phyloP scores from a whole-genome alignment of 2,329 filamentous ascomycete genomes.

The Epichloe typhina region DNA sequence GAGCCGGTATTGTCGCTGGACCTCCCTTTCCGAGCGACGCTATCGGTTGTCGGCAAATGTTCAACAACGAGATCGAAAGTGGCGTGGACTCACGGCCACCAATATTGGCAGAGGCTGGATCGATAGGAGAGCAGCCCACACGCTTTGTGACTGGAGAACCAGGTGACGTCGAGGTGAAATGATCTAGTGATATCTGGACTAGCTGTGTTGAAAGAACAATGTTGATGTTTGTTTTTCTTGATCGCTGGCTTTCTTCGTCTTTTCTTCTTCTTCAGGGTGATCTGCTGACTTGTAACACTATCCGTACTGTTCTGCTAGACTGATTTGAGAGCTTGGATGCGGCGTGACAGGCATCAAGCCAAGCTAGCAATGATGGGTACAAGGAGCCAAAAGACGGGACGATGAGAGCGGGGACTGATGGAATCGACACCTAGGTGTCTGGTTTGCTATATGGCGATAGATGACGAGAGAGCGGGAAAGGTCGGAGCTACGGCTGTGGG shows the following conservation, averaged over 20 bases:
- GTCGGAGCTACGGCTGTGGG: not conserved
- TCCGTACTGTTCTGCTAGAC: not conserved
- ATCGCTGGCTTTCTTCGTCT: not conserved
- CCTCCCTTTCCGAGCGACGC: not conserved
- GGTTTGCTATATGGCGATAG: constrained; percentile 1
- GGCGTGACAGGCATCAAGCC: not conserved
- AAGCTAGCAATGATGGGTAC: not conserved
- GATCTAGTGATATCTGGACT: constrained; percentile 1
- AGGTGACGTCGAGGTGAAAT: not conserved
- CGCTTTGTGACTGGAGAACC: not conserved
- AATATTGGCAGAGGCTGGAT: not conserved
- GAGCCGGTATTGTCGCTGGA: not conserved
- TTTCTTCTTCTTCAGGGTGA: not conserved
- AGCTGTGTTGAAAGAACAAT: not conserved
- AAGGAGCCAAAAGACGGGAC: not conserved
- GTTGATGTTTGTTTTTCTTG: not conserved
- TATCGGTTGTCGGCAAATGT: not conserved
- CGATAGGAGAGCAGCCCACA: not conserved
- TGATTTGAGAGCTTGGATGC: not conserved
- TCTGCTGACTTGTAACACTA: not conserved
- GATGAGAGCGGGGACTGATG: not conserved
- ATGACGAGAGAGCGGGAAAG: constrained; percentile 1
- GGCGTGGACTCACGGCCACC: not conserved
- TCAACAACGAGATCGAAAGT: not conserved
- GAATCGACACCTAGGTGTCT: not conserved